These are phyloP conservation scores for Pseudophaeomoniella oleicola DNA, from an alignment of 2,329 filamentous ascomycete species.

Conservation along the genomic window DNA sequence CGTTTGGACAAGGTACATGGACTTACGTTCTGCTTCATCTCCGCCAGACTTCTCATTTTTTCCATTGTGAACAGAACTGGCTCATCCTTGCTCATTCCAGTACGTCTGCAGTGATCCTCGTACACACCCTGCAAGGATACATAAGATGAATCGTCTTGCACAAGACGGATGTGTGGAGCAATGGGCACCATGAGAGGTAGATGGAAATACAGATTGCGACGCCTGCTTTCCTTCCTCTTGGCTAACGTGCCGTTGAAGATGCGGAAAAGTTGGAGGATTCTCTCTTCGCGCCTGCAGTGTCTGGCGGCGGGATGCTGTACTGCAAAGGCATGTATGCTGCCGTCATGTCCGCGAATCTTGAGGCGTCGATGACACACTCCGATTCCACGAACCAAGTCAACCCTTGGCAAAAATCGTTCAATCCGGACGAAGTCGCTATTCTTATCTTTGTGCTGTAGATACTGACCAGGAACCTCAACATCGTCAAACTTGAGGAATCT, in stretches of 20 bases:
- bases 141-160: slow-evolving; percentile 90
- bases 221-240: slow-evolving; percentile 88
- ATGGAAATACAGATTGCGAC: slow-evolving; percentile 90
- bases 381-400: slow-evolving; percentile 82
- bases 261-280: slow-evolving; percentile 89
- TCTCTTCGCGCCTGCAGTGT: slow-evolving; percentile 84
- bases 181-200: slow-evolving; percentile 91
- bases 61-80: slow-evolving; percentile 92
- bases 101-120: slow-evolving; percentile 81
- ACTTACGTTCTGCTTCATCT: slow-evolving; percentile 45
- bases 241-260: slow-evolving; percentile 88
- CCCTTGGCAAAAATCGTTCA: slow-evolving; percentile 87
- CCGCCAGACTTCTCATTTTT: slow-evolving; percentile 64
- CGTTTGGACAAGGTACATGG: not conserved
- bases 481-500: slow-evolving; percentile 97
- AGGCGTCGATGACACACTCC: slow-evolving; percentile 83
- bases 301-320: slow-evolving; percentile 90
- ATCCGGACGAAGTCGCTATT: slow-evolving; percentile 98
- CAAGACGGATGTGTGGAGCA: slow-evolving; percentile 84
- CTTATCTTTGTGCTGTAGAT: slow-evolving; percentile 94
- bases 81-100: slow-evolving; percentile 78
- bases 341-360: slow-evolving; percentile 94
- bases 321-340: slow-evolving; percentile 90
- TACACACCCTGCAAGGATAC: slow-evolving; percentile 90
- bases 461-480: slow-evolving; percentile 94